Conservation (phyloP, 2,329 filamentous ascomycete species). For the Periconia sp. region DNA sequence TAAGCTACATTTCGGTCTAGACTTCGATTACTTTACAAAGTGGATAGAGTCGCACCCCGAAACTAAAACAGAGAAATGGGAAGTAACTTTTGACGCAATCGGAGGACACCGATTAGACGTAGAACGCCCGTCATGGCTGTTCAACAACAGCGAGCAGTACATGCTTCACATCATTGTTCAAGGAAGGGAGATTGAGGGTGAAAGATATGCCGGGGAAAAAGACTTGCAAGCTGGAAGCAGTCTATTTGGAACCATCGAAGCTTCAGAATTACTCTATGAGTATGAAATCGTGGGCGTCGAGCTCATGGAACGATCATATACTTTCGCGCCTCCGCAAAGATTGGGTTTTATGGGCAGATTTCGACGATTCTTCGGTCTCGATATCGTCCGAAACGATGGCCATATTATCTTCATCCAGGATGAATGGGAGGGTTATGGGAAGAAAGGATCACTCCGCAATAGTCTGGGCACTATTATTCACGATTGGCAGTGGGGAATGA, state of each 20-base stretch:
- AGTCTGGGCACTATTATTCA: constrained; percentile 30
- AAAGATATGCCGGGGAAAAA: constrained; percentile 12
- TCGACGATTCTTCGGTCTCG: constrained; percentile 33
- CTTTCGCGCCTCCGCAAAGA: constrained; percentile 14
- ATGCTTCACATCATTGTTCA: constrained; percentile 34
- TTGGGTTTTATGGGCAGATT: constrained; percentile 25
- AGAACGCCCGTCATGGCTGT: constrained; percentile 21
- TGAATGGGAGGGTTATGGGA: constrained; percentile 41
- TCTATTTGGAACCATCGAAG: constrained; percentile 21
- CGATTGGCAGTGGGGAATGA: constrained; percentile 28
- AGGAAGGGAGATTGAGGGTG: constrained; percentile 20
- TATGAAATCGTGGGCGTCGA: constrained; percentile 31
- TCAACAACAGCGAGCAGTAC: constrained; percentile 28
- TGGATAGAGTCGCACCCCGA: constrained; percentile 14
- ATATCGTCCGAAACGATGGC: constrained; percentile 29
- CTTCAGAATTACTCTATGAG: constrained; percentile 26
- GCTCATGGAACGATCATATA: constrained; percentile 27
- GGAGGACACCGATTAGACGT: too few relatives aligned
- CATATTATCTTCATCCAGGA: constrained; percentile 31
- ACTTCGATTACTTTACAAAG: constrained; percentile 31
- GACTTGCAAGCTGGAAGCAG: constrained; percentile 20
- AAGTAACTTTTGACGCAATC: constrained; percentile 37
- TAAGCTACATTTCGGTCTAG: constrained; percentile 16
- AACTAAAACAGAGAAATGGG: constrained; percentile 29
- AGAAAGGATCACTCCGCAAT: constrained; percentile 36